Evolutionary conservation across 1,284 basidiomycete species (phyloP).

Genomic region (Papiliotrema nemorosa): DNA sequence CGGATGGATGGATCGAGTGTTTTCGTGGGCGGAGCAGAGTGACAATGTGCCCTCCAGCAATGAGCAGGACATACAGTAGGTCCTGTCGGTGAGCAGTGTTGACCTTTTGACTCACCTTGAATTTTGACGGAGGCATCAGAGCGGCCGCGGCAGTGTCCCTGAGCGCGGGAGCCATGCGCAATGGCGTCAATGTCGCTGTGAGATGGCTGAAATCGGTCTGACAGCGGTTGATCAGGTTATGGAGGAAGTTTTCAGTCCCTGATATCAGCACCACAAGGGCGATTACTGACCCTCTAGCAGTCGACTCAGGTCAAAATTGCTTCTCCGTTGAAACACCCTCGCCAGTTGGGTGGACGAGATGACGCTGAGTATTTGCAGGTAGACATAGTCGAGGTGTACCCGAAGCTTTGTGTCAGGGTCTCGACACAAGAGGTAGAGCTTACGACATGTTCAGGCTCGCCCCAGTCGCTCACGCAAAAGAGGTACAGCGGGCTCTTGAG

Average conservation of each 20-base stretch:
- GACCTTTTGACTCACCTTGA: constrained; percentile 58
- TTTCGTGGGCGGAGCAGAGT: constrained; percentile 85
- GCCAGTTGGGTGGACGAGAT: constrained; percentile 79
- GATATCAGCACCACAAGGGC: background rate
- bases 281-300: constrained; percentile 66
- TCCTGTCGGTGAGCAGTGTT: constrained; percentile 56
- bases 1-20: constrained; percentile 91
- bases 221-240: constrained; percentile 63
- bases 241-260: constrained; percentile 77
- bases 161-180: constrained; percentile 66
- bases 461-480: constrained; percentile 83
- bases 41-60: constrained; percentile 74
- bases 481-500: constrained; percentile 85
- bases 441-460: constrained; percentile 89
- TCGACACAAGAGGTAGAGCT: constrained; percentile 45
- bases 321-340: constrained; percentile 78
- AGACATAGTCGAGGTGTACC: constrained; percentile 88
- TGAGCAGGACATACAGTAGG: constrained; percentile 81
- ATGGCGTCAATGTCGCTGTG: constrained; percentile 73
- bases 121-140: constrained; percentile 71
- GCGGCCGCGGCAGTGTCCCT: constrained; percentile 70
- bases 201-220: constrained; percentile 77
- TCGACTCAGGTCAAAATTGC: constrained; percentile 85
- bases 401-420: constrained; percentile 61
- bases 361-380: constrained; percentile 86